These are phyloP conservation scores for Phytophthora quininea DNA, from an alignment of 352 stramenopile species.

Conservation along the genomic window DNA sequence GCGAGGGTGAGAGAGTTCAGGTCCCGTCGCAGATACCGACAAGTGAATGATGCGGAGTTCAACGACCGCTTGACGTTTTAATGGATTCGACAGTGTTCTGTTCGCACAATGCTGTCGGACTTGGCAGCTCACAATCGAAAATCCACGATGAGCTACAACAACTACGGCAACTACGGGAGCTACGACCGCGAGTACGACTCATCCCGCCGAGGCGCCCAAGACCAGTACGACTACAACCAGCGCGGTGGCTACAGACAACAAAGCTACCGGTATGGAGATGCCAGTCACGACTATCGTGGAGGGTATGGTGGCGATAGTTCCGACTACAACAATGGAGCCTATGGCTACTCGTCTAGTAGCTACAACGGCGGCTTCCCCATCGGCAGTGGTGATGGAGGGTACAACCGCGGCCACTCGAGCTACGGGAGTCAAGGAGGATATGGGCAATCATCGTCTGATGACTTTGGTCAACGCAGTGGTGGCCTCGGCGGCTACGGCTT, in stretches of 20 bases:
- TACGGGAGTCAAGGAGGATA: constrained; percentile 1
- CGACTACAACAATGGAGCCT: constrained; percentile 3
- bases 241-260: constrained; percentile 4
- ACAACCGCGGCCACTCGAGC: not conserved
- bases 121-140: no score
- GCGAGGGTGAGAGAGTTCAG: no score
- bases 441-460: not conserved
- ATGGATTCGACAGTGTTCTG: no score
- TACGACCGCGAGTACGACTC: not conserved
- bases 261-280: not conserved
- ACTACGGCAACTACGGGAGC: not conserved
- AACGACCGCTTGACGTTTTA: no score
- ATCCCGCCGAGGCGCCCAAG: not conserved
- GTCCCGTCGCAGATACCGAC: no score
- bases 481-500: not conserved
- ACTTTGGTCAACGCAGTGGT: not conserved
- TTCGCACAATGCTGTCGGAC: no score
- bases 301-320: constrained; percentile 8
- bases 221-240: constrained; percentile 11
- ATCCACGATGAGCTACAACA: no score
- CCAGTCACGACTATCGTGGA: not conserved
- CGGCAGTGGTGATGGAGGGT: not conserved
- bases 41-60: no score
- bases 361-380: constrained; percentile 28
- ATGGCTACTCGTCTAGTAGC: not conserved